These are phyloP conservation scores for Thuja plicata DNA, from an alignment of 83 land plant genomes.

Conservation along the genomic window DNA sequence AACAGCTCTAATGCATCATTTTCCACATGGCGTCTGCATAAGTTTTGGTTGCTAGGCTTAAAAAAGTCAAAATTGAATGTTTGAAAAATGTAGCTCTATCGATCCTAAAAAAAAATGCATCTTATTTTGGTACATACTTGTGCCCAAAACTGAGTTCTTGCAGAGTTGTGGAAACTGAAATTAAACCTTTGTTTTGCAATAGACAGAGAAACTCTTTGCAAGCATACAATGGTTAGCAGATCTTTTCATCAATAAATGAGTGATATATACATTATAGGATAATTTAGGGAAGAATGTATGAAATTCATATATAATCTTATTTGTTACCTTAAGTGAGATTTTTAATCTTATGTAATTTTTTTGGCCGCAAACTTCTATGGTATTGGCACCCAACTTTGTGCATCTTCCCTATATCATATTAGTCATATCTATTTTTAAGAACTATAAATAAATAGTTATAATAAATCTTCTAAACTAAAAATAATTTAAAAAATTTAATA, in stretches of 20 bases:
- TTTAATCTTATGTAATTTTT: background rate
- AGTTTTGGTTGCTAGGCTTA: background rate
- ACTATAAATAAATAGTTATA: no score
- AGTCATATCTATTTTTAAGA: no score
- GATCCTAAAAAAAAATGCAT: background rate
- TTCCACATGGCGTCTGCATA: background rate
- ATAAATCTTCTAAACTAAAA: no score
- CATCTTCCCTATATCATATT: no score
- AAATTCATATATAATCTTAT: background rate
- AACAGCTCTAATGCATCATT: background rate
- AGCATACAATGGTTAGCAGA: background rate
- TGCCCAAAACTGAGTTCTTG: background rate
- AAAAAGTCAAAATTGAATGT: background rate
- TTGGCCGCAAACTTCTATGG: no score
- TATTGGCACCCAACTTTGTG: no score
- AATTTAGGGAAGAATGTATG: no score
- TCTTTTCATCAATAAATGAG: background rate
- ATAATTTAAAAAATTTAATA: no score
- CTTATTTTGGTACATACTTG: background rate
- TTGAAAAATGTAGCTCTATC: background rate
- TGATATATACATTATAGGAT: background rate
- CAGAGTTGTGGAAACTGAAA: background rate
- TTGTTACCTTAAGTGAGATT: background rate
- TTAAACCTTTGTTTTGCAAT: background rate
- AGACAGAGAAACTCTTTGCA: background rate